Evolutionary conservation across 1,284 basidiomycete genomes (phyloP).

Genomic region (Cutaneotrichosporon sp.): DNA sequence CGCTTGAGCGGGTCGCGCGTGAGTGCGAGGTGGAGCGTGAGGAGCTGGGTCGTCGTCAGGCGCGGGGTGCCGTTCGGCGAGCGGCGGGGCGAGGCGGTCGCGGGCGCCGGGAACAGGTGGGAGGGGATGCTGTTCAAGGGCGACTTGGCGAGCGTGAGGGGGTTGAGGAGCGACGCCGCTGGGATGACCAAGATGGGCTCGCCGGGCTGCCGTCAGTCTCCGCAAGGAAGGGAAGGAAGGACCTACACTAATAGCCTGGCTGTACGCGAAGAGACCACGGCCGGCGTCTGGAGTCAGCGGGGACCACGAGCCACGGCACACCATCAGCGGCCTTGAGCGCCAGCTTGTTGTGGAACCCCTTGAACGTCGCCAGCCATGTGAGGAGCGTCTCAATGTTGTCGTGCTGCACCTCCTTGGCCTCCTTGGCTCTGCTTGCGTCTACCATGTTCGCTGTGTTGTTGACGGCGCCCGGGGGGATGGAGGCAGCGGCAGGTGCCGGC

Average conservation of each 20-base stretch:
- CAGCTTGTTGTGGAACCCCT: conserved; percentile 27
- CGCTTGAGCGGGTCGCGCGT: conserved; percentile 54
- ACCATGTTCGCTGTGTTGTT: conserved; percentile 5
- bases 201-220: conserved; percentile 55
- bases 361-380: conserved; percentile 23
- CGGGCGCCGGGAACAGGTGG: conserved; percentile 37
- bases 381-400: conserved; percentile 15
- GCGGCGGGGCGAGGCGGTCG: conserved; percentile 15
- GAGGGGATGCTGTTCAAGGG: conserved; percentile 34
- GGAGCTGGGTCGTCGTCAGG: conserved; percentile 56
- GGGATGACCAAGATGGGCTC: conserved; percentile 68
- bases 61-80: conserved; percentile 21
- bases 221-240: background rate
- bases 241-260: conserved; percentile 19
- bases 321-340: conserved; percentile 15
- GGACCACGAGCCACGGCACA: background rate
- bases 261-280: conserved; percentile 27
- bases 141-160: conserved; percentile 59
- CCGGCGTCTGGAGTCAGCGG: conserved; percentile 21
- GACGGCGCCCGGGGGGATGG: background rate
- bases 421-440: conserved; percentile 3
- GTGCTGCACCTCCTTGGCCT: background rate
- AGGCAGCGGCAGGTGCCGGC: background rate
- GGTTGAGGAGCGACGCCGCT: conserved; percentile 67
- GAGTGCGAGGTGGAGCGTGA: conserved; percentile 66